Conservation (phyloP, 768 basidiomycete species). For the Suillus cothurnatus region DNA sequence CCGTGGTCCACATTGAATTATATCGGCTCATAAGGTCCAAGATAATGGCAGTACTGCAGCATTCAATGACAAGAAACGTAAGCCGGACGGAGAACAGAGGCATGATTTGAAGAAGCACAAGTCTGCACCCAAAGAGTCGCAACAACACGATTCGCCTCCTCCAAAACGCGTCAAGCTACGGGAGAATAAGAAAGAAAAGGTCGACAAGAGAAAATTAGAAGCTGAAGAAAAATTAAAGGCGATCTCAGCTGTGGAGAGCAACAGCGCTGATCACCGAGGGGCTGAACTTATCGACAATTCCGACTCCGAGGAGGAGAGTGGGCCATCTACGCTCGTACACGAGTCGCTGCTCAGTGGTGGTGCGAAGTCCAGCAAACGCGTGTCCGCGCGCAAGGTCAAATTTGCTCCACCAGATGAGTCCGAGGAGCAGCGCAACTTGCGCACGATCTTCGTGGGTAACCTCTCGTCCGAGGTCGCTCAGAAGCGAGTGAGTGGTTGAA, state of each 20-base stretch:
- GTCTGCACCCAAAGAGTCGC: neutral
- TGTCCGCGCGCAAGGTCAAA: constrained; percentile 41
- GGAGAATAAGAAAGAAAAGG: neutral
- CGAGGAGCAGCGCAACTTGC: constrained; percentile 65
- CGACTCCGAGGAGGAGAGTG: constrained; percentile 36
- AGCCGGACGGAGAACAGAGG: constrained; percentile 12
- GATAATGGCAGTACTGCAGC: constrained; percentile 10
- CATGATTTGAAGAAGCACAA: neutral
- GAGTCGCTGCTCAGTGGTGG: constrained; percentile 49
- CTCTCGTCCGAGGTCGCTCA: constrained; percentile 76
- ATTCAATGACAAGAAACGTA: constrained; percentile 16
- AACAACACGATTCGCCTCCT: neutral
- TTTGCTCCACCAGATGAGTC: constrained; percentile 72
- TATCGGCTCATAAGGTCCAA: neutral
- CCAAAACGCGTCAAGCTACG: constrained; percentile 18
- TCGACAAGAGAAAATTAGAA: neutral
- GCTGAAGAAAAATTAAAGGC: neutral
- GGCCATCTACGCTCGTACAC: constrained; percentile 53
- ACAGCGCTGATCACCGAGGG: neutral
- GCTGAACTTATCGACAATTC: constrained; percentile 20
- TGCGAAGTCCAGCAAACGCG: constrained; percentile 32
- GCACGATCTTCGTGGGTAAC: constrained; percentile 94
- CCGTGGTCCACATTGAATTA: neutral
- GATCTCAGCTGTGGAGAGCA: neutral
- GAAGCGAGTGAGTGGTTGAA: constrained; percentile 57